phyloP scores from a whole-genome alignment of 768 basidiomycete genomes.

The Trametes maxima region DNA sequence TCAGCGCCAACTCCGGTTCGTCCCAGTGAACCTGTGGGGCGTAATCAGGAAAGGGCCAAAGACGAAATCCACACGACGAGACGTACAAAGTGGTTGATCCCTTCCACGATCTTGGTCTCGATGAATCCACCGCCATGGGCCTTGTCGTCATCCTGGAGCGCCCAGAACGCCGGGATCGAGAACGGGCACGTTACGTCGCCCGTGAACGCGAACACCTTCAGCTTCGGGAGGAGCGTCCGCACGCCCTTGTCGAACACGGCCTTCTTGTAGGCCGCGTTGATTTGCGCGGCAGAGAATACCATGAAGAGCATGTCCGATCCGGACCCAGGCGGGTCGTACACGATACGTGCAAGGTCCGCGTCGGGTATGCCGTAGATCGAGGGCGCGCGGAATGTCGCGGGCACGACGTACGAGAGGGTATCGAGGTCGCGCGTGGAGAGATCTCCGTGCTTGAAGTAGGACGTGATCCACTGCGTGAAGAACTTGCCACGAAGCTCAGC shows the following conservation, averaged over 20 bases:
- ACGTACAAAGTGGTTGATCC: slow-evolving; percentile 33
- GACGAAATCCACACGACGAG: background rate
- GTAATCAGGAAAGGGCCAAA: too few species aligned
- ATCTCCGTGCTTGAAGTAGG: slow-evolving; percentile 14
- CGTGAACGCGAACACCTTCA: slow-evolving; percentile 2
- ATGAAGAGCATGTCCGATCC: slow-evolving; percentile 3
- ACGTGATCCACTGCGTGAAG: background rate
- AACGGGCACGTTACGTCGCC: slow-evolving; percentile 1
- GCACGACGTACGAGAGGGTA: slow-evolving; percentile 1
- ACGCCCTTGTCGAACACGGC: slow-evolving; percentile 11
- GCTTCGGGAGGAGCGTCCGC: slow-evolving; percentile 5
- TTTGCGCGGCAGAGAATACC: background rate
- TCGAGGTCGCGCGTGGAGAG: slow-evolving; percentile 6
- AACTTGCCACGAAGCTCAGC: background rate
- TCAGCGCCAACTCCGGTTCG: background rate
- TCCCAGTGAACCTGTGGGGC: background rate
- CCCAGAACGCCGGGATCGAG: slow-evolving; percentile 20
- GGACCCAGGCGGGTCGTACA: background rate
- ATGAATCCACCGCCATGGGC: slow-evolving; percentile 18
- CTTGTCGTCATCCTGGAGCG: slow-evolving; percentile 24
- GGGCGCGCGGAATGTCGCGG: background rate
- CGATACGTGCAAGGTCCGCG: background rate
- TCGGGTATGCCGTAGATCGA: slow-evolving; percentile 7
- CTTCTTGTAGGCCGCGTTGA: slow-evolving; percentile 10
- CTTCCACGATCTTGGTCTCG: slow-evolving; percentile 18